Evolutionary conservation across 2,329 filamentous ascomycete species (phyloP), one percentile per base, ranked within the genome.

Genomic region (Helicocarpus griseus): DNA sequence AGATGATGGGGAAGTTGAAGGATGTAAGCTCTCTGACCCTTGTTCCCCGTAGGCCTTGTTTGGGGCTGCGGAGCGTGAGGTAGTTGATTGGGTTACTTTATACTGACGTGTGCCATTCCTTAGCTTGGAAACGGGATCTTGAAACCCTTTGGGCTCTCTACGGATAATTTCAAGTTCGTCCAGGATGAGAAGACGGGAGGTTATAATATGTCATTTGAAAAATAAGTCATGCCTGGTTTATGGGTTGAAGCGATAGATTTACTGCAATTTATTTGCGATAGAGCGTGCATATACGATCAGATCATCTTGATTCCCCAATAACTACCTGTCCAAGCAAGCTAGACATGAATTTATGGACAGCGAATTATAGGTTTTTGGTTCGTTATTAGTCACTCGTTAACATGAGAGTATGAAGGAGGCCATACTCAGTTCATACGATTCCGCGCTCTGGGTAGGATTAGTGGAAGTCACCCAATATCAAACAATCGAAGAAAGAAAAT

Each of bases 1-100:
- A 98, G 71, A 96, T 97, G 89, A 95, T 95, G 89, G 87, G 86
- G 17, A 96, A 97, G 73, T 71, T 98, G 61, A 96, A 95, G 65
- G 83, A 85, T 60, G 80, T 82, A 58, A 72, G 79, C 75, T 48
- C 31, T 48, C 31, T 50, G 44, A 8, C 11, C 2, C 17, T 7
- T 17, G 4, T 26, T 47, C 26, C 1, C 13, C 17, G 1, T 5
- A 3, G 5, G 4, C 26, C 36, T n/a, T 31, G 29, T 11, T 48
- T 41, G 21, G 9, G 13, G 28, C n/a, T 40, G 11, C 4, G n/a
- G n/a, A n/a, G n/a, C n/a, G n/a, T n/a, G n/a, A n/a, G n/a, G n/a
- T n/a, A n/a, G 7, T 17, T 28, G 6, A 17, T 39, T 35, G 6
- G 6, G 35, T 38, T 29, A 17, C 13, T 28, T 22, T 39, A 46